Conservation (phyloP, 208 protist species). For the Leishmania lainsoni region DNA sequence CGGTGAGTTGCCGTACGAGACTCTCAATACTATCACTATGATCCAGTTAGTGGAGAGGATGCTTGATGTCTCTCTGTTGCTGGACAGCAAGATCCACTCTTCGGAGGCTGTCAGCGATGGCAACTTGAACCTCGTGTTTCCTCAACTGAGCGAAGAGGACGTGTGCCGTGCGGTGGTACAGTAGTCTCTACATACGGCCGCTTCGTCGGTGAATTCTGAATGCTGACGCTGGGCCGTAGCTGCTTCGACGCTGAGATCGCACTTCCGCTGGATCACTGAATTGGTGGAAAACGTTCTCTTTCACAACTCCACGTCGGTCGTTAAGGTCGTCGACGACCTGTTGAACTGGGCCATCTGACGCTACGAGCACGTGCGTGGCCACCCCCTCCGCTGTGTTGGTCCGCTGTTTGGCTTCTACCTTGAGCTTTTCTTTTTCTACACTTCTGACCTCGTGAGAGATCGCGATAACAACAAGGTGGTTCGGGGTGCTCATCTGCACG, state of each 20-base stretch:
- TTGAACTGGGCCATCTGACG: conserved; percentile 40
- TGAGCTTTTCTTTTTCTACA: conserved; percentile 42
- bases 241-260: conserved; percentile 41
- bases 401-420: conserved; percentile 40
- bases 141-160: conserved; percentile 27
- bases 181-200: conserved; percentile 40
- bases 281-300: conserved; percentile 38
- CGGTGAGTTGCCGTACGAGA: conserved; percentile 21
- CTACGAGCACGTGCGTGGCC: conserved; percentile 27
- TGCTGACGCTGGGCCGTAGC: conserved; percentile 40
- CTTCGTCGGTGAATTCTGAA: conserved; percentile 41
- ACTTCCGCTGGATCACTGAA: conserved; percentile 23
- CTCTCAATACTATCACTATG: conserved; percentile 24
- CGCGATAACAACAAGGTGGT: conserved; percentile 37
- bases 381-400: not conserved
- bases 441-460: conserved; percentile 39
- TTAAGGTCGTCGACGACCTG: conserved; percentile 37
- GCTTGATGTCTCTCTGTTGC: conserved; percentile 18
- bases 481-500: conserved; percentile 37
- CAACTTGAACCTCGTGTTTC: conserved; percentile 44
- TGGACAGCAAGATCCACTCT: conserved; percentile 16
- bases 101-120: conserved; percentile 40
- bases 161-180: conserved; percentile 34
- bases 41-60: conserved; percentile 32
- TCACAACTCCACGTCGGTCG: conserved; percentile 33